Evolutionary conservation across 176 grass and related monocot genomes (phyloP), one percentile per base, ranked within the genome.

Genomic region (Rhynchospora pubera): DNA sequence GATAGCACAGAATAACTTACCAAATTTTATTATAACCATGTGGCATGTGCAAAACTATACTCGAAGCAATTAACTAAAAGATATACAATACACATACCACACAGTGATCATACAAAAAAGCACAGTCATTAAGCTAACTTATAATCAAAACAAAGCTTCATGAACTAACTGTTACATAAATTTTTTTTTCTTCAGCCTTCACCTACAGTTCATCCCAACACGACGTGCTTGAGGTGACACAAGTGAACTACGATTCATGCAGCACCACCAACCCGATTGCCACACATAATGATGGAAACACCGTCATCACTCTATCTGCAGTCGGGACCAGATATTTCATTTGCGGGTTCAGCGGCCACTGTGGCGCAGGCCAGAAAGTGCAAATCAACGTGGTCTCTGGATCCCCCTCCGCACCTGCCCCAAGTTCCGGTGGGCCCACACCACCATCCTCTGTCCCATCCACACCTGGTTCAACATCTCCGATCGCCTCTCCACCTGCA

Each of bases 251-350:
- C 77, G 73, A 71, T 65, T 75, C 85, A 24, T 97, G 94, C 90
- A 83, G 79, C 57, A 85, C 7, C n/a, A 73, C 65, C 24, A 79
- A 46, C 80, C 86, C 93, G 56, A 81, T 90, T 77, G 60, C 69
- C 43, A 84, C 92, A n/a, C 65, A 65, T 68, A 81, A 43, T 23
- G 55, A 78, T 23, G 94, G 94, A 80, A 92, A 91, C 86, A 93
- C 93, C 60, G 65, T 85, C 59, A 30, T 94, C 62, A 2, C 71
- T 6, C 90, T 97, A 72, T 18, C 73, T 64, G 39, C 80, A 19
- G 28, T 64, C 52, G 90, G 90, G 34, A 91, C 83, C 0, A 83
- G 88, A 11, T 94, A 97, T 90, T 97, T 97, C 90, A 86, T 97
- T 75, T 97, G 94, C 81, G 90, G 88, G 28, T 66, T 86, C 57